These are phyloP conservation scores for Neoboletus magnificus DNA, from an alignment of 768 basidiomycete genomes.

Conservation along the genomic window DNA sequence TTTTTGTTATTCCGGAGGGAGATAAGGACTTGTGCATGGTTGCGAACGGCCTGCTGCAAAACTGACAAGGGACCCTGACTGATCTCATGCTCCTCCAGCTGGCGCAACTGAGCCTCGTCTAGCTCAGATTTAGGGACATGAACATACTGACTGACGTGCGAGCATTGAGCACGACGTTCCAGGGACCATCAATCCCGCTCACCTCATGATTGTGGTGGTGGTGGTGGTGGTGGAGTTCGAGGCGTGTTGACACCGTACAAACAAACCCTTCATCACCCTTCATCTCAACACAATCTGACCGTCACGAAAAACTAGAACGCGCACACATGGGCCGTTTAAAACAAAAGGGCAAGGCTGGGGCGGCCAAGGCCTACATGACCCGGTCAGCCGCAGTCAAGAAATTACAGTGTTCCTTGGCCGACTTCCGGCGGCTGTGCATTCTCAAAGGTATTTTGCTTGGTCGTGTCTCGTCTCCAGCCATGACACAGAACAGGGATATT, in stretches of 20 bases:
- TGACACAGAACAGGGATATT: slow-evolving; percentile 71
- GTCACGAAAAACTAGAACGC: not conserved
- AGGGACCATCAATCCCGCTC: slow-evolving; percentile 8
- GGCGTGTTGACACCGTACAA: slow-evolving; percentile 31
- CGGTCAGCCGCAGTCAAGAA: slow-evolving; percentile 91
- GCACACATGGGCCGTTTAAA: slow-evolving; percentile 67
- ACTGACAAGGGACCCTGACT: slow-evolving; percentile 97
- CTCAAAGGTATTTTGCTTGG: slow-evolving; percentile 71
- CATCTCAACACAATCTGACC: not conserved
- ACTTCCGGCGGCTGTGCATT: slow-evolving; percentile 95
- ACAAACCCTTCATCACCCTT: slow-evolving; percentile 22
- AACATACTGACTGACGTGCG: slow-evolving; percentile 78
- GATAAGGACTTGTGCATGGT: slow-evolving; percentile 96
- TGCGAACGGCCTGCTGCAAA: slow-evolving; percentile 94
- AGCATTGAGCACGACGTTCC: slow-evolving; percentile 7
- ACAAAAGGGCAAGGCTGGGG: slow-evolving; percentile 86
- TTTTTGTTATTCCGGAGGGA: slow-evolving; percentile 99
- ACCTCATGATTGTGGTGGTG: slow-evolving; percentile 32
- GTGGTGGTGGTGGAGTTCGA: slow-evolving; percentile 9
- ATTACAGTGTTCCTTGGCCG: slow-evolving; percentile 92
- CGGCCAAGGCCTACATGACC: slow-evolving; percentile 89
- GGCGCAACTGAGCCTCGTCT: slow-evolving; percentile 93
- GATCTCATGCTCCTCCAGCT: slow-evolving; percentile 97
- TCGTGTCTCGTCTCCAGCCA: not conserved
- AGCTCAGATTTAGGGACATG: slow-evolving; percentile 96